Conservation (phyloP, 2,329 filamentous ascomycete species). For the Botrytis pseudocinerea region DNA sequence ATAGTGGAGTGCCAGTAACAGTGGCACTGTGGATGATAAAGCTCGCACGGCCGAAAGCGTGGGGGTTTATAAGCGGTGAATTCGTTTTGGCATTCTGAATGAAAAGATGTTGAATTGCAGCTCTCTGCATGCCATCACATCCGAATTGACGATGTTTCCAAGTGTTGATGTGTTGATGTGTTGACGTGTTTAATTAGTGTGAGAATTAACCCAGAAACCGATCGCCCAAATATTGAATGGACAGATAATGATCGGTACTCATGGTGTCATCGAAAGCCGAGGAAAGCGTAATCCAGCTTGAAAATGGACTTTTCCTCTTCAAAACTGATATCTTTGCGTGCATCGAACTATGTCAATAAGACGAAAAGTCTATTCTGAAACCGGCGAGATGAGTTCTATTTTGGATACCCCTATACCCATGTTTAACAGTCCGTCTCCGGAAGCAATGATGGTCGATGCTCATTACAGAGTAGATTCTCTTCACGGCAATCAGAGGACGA, state of each 20-base stretch:
- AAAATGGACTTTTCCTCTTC: neutral
- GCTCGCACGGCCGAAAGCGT: neutral
- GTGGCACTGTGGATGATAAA: slow-evolving; percentile 3
- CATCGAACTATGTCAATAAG: neutral
- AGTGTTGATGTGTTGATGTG: slow-evolving; percentile 1
- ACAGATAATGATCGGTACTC: neutral
- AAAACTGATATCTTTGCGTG: neutral
- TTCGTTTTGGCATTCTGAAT: neutral
- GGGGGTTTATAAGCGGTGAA: slow-evolving; percentile 13
- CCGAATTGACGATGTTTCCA: neutral
- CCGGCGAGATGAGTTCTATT: slow-evolving; percentile 7
- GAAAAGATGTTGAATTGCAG: neutral
- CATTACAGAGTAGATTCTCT: slow-evolving; percentile 7
- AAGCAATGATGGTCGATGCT: neutral
- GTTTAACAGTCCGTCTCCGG: neutral
- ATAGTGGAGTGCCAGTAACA: slow-evolving; percentile 4
- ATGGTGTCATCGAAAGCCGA: neutral
- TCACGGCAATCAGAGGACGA: neutral
- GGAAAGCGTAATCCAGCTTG: neutral
- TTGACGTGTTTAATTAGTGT: neutral
- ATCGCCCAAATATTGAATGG: neutral
- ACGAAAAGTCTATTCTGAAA: slow-evolving; percentile 13
- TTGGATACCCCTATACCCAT: neutral
- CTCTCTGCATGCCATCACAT: neutral
- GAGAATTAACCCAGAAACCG: neutral